Conservation (phyloP, 768 basidiomycete genomes). For the Podaxis sp. region DNA sequence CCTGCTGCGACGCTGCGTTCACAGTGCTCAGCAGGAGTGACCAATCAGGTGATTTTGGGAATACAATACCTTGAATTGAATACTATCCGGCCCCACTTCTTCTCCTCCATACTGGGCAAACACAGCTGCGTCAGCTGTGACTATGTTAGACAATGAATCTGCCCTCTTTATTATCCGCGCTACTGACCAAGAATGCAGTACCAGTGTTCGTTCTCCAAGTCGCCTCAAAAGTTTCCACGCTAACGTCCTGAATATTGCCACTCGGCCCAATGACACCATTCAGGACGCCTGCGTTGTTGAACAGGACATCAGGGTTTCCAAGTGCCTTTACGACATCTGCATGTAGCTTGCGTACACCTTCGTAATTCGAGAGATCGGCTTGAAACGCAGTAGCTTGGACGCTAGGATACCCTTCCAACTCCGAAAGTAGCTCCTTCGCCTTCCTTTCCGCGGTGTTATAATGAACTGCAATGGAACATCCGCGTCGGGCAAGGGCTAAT, state of each 20-base stretch:
- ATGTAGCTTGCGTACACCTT: slow-evolving; percentile 41
- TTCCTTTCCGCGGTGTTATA: slow-evolving; percentile 37
- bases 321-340: slow-evolving; percentile 38
- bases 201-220: slow-evolving; percentile 50
- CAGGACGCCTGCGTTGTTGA: slow-evolving; percentile 48
- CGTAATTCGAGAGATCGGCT: slow-evolving; percentile 47
- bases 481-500: slow-evolving; percentile 39
- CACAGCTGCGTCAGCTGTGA: slow-evolving; percentile 49
- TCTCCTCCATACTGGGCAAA: slow-evolving; percentile 46
- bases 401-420: slow-evolving; percentile 28
- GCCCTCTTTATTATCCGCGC: not conserved
- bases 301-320: slow-evolving; percentile 50
- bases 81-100: slow-evolving; percentile 48
- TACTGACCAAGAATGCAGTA: slow-evolving; percentile 41
- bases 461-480: slow-evolving; percentile 50
- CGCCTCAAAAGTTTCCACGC: slow-evolving; percentile 41
- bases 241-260: slow-evolving; percentile 44
- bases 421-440: slow-evolving; percentile 38
- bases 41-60: not conserved
- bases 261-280: slow-evolving; percentile 39
- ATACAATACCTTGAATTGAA: slow-evolving; percentile 45
- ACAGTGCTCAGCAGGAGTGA: not conserved
- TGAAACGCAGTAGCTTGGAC: slow-evolving; percentile 43
- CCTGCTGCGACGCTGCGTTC: slow-evolving; percentile 44
- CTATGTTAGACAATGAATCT: not conserved